These are phyloP conservation scores for Hyaloperonospora brassicae DNA, from an alignment of 352 stramenopile genomes.

Conservation along the genomic window DNA sequence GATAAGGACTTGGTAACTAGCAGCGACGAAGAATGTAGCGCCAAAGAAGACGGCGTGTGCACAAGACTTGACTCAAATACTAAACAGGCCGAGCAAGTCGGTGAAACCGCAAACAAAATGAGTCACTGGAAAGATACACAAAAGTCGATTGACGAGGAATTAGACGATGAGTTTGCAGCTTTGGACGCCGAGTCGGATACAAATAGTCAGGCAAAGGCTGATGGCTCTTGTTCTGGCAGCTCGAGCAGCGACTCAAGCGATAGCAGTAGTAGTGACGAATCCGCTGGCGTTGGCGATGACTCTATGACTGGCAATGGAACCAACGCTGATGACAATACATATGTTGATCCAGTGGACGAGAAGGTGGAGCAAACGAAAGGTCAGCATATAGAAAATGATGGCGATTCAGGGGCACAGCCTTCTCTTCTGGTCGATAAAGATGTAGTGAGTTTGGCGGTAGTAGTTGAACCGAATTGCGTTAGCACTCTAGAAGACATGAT, in stretches of 20 bases:
- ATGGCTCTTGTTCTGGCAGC: slow-evolving; percentile 25
- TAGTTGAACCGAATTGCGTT: slow-evolving; percentile 10
- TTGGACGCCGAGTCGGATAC: slow-evolving; percentile 25
- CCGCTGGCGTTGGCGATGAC: slow-evolving; percentile 8
- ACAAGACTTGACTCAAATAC: background rate
- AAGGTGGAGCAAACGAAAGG: background rate
- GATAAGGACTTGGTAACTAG: slow-evolving; percentile 27
- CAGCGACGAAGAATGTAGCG: slow-evolving; percentile 8
- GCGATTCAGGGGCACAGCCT: background rate
- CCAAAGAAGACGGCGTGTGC: slow-evolving; percentile 10
- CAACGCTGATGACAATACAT: background rate
- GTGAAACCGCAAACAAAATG: background rate
- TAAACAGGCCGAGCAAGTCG: background rate
- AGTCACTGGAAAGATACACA: slow-evolving; percentile 1
- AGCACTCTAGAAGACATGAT: slow-evolving; percentile 2
- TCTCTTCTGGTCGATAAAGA: slow-evolving; percentile 2
- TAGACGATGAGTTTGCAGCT: slow-evolving; percentile 34
- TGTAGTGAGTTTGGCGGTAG: slow-evolving; percentile 9
- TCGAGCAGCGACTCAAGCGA: slow-evolving; percentile 27
- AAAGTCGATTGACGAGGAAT: slow-evolving; percentile 30
- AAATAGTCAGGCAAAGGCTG: slow-evolving; percentile 4
- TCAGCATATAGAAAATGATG: background rate
- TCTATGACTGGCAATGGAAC: background rate
- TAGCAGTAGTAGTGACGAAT: slow-evolving; percentile 24
- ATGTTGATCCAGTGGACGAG: background rate